phyloP scores from a whole-genome alignment of 2,329 filamentous ascomycete genomes.

The Xylariaceae sp. region DNA sequence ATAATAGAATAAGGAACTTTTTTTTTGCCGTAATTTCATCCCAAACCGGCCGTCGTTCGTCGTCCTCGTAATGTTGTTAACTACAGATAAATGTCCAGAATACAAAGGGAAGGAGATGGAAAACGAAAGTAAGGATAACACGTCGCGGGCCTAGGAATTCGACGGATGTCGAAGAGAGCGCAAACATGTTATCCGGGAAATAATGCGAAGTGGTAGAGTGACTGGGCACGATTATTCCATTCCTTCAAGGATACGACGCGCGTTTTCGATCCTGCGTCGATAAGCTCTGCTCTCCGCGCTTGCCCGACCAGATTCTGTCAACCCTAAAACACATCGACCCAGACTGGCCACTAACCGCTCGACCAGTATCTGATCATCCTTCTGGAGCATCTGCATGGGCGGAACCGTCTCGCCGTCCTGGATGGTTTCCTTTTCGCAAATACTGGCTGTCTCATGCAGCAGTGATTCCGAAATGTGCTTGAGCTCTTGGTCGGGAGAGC shows the following conservation, averaged over 20 bases:
- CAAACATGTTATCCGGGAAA: conserved; percentile 4
- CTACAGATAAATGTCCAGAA: conserved; percentile 8
- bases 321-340: conserved; percentile 54
- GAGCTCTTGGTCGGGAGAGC: conserved; percentile 46
- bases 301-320: conserved; percentile 50
- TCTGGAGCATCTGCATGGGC: conserved; percentile 44
- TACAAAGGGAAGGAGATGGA: not conserved
- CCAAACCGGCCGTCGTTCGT: conserved; percentile 14
- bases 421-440: conserved; percentile 35
- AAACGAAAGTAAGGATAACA: conserved; percentile 7
- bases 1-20: conserved; percentile 6
- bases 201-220: not conserved
- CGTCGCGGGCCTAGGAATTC: conserved; percentile 1
- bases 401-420: conserved; percentile 30
- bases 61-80: conserved; percentile 9
- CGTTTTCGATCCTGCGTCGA: conserved; percentile 68
- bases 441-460: conserved; percentile 44
- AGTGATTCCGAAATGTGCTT: conserved; percentile 44
- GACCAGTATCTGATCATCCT: conserved; percentile 56
- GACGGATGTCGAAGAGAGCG: not conserved
- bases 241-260: conserved; percentile 67
- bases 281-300: conserved; percentile 58
- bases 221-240: conserved; percentile 38
- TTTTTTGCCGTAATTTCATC: conserved; percentile 14
- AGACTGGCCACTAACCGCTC: conserved; percentile 56